Base-by-base conservation (phyloP, 2,329 filamentous ascomycete genomes). In the Colletotrichum tamarilloi region DNA sequence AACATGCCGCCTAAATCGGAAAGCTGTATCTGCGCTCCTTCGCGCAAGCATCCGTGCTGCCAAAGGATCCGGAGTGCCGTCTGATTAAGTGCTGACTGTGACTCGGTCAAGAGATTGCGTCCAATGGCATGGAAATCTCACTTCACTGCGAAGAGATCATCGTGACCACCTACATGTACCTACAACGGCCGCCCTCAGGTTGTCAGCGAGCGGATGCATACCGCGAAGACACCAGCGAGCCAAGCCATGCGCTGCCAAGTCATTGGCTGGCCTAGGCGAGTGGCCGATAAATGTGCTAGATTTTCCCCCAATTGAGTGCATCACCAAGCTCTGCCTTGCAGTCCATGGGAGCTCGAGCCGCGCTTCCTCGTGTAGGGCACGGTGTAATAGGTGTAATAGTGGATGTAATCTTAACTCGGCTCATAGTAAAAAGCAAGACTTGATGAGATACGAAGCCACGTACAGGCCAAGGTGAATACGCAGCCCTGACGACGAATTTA, bases 21-120 rank as follows among this genome's bases (percentile, higher is more conserved):
- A 26, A 38, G 7, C 5, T 30, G n/a, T 32, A 32, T 38, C n/a
- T 30, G 32, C 52, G 52, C 24, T 38, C 30, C 52, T 14, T 42
- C n/a, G 22, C 32, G 35, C 46, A n/a, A 42, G 32, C 14, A 42
- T 42, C 38, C 35, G 57, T 38, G 9, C 32, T 22, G 24, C 14
- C 14, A 19, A 24, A 32, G 26, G 26, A 19, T 19, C 26, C 28
- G 28, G 9, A 35, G 28, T 35, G 28, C 60, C 28, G 46, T 55
- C 62, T 57, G 52, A 65, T 65, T 22, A 65, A 65, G 22, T 65
- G 62, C 52, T 57, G 49, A 63, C 62, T 53, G 46, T 55, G 28
- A 38, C 46, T 63, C 46, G 46, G n/a, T 26, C 60, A 32, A 35
- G 42, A 63, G 28, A 7, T 46, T 53, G 46, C 46, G 30, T 26